These are phyloP conservation scores for Edaphochlamys debaryana DNA, from an alignment of 139 green algal genomes.

Conservation along the genomic window DNA sequence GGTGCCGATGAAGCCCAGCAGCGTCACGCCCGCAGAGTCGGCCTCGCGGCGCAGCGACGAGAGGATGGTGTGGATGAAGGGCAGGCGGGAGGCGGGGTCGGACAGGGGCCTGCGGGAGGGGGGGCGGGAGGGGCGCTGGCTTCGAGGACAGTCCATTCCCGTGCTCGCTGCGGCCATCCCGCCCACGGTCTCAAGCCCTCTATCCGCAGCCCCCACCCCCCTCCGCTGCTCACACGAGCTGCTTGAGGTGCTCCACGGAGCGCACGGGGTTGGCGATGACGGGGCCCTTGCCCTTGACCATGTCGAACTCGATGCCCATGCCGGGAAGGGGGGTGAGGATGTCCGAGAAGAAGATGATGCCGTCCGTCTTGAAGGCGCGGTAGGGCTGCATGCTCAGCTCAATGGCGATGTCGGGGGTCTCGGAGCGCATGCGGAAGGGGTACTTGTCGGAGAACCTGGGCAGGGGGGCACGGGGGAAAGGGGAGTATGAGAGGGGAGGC, in stretches of 20 bases:
- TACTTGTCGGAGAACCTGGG: conserved; percentile 90
- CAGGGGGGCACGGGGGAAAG: neutral
- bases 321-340: conserved; percentile 98
- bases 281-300: conserved; percentile 91
- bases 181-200: too few species aligned
- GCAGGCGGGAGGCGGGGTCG: conserved; percentile 80
- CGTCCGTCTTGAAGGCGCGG: conserved; percentile 92
- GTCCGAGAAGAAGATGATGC: conserved; percentile 99
- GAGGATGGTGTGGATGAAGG: conserved; percentile 92
- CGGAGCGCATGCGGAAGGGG: conserved; percentile 91
- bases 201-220: too few species aligned
- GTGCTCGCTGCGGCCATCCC: too few species aligned
- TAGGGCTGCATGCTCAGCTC: conserved; percentile 92
- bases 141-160: neutral
- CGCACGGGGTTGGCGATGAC: conserved; percentile 61
- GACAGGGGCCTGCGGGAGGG: conserved; percentile 60
- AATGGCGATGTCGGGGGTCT: conserved; percentile 95
- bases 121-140: neutral
- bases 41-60: conserved; percentile 70
- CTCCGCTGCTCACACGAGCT: conserved; percentile 18
- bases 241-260: conserved; percentile 27
- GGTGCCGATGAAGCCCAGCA: conserved; percentile 97
- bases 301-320: conserved; percentile 98
- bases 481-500: too few species aligned
- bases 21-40: conserved; percentile 66